A percentile compares a stretch with the other conserved stretches of the same genome.
Conservation (phyloP, 371 early-diverging fungal genomes). For the Blakeslea trispora region DNA sequence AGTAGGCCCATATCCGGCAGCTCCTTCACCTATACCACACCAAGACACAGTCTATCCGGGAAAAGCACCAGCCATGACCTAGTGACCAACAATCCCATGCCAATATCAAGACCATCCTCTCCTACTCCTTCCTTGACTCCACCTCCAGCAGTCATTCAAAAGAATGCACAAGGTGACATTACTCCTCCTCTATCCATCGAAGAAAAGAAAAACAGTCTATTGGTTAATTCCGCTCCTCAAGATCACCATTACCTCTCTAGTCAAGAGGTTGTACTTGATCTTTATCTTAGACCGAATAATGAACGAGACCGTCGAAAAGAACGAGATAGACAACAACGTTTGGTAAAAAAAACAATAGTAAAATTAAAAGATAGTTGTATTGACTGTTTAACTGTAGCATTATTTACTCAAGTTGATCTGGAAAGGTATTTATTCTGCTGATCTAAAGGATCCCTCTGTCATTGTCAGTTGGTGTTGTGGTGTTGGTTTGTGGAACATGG, state of each 20-base stretch:
- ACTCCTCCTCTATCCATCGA: neutral
- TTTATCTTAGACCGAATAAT: slow-evolving; percentile 5
- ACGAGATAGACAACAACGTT: slow-evolving; percentile 32
- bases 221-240: no score
- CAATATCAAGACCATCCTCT: no score
- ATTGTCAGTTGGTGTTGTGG: slow-evolving; percentile 46
- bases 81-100: no score
- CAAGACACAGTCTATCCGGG: no score
- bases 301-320: slow-evolving; percentile 8
- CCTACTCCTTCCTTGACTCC: no score
- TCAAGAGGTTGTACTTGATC: slow-evolving; percentile 7
- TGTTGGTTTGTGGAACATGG: slow-evolving; percentile 43
- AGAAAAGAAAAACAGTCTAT: neutral
- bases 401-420: slow-evolving; percentile 37
- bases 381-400: slow-evolving; percentile 30
- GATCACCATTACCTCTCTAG: slow-evolving; percentile 1
- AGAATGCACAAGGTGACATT: no score
- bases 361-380: neutral
- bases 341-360: slow-evolving; percentile 18
- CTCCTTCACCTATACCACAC: no score
- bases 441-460: slow-evolving; percentile 24
- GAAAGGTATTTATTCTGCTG: slow-evolving; percentile 25
- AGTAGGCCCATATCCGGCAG: no score
- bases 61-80: no score
- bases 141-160: no score